A percentile compares a stretch with the other conserved stretches of the same genome.
phyloP scores from a whole-genome alignment of 2,329 filamentous ascomycete species.

The Penicillium sp. region DNA sequence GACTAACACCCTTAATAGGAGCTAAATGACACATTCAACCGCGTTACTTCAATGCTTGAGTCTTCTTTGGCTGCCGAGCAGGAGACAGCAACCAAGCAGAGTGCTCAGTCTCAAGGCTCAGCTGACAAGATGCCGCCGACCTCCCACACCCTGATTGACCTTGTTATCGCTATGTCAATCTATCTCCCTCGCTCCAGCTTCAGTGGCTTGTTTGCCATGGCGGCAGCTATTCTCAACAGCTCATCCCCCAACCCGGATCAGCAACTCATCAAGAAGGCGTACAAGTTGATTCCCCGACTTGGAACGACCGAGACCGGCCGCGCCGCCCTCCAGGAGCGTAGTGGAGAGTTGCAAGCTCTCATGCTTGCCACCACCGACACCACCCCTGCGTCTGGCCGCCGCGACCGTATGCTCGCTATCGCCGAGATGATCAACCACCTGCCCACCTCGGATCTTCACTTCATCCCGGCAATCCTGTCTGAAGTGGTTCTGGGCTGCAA shows the following conservation, averaged over 20 bases:
- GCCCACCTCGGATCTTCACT: conserved; percentile 76
- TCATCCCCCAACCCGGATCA: conserved; percentile 58
- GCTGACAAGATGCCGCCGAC: conserved; percentile 83
- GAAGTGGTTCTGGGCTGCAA: conserved; percentile 97
- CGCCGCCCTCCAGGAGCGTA: conserved; percentile 72
- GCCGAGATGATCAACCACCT: conserved; percentile 76
- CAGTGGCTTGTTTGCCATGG: conserved; percentile 78
- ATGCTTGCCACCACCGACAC: conserved; percentile 77
- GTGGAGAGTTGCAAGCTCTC: conserved; percentile 74
- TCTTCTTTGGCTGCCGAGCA: conserved; percentile 63
- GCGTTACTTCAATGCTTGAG: conserved; percentile 81
- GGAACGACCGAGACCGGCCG: conserved; percentile 76
- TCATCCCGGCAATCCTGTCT: conserved; percentile 85
- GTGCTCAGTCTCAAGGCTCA: conserved; percentile 61
- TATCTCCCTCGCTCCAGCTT: conserved; percentile 90
- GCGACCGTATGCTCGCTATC: conserved; percentile 82
- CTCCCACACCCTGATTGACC: conserved; percentile 91
- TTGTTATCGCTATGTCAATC: conserved; percentile 92
- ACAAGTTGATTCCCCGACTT: conserved; percentile 92
- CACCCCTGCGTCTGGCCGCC: conserved; percentile 78
- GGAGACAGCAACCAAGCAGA: conserved; percentile 62
- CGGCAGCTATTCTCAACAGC: conserved; percentile 75
- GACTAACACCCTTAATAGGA: conserved; percentile 50
- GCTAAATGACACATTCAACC: conserved; percentile 81
- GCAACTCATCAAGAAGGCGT: conserved; percentile 97